Conservation (phyloP, 2,329 filamentous ascomycete genomes). For the Fusarium praegraminearum region DNA sequence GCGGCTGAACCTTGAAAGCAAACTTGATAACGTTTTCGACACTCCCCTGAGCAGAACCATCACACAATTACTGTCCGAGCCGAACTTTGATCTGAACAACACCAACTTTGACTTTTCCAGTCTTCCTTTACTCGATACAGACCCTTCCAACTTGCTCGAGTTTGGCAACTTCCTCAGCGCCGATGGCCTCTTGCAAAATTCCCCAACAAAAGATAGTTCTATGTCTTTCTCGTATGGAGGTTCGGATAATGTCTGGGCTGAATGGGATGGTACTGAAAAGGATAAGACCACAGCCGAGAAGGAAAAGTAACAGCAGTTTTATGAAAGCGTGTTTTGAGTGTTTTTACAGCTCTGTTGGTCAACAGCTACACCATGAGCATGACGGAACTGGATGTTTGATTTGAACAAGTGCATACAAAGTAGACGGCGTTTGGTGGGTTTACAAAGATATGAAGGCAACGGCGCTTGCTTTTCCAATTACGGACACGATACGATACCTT, state of each 20-base stretch:
- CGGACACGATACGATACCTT: slow-evolving; percentile 41
- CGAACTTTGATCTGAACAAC: slow-evolving; percentile 58
- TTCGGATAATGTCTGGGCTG: slow-evolving; percentile 47
- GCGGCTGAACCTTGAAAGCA: slow-evolving; percentile 54
- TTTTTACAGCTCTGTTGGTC: slow-evolving; percentile 36
- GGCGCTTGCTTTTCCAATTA: slow-evolving; percentile 15
- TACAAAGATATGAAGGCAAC: slow-evolving; percentile 16
- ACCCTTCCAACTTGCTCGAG: slow-evolving; percentile 56
- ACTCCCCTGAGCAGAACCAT: slow-evolving; percentile 74
- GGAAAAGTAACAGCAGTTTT: slow-evolving; percentile 36
- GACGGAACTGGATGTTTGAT: slow-evolving; percentile 20
- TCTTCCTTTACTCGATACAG: slow-evolving; percentile 55
- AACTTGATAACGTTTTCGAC: slow-evolving; percentile 57
- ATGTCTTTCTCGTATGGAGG: slow-evolving; percentile 50
- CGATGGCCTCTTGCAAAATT: slow-evolving; percentile 62
- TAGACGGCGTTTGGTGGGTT: slow-evolving; percentile 36
- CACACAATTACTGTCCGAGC: slow-evolving; percentile 72
- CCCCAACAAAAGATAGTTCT: slow-evolving; percentile 55
- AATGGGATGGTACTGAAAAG: slow-evolving; percentile 47
- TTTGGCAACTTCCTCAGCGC: slow-evolving; percentile 63
- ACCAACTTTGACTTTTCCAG: slow-evolving; percentile 59
- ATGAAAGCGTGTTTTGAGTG: slow-evolving; percentile 17
- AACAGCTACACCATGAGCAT: slow-evolving; percentile 36
- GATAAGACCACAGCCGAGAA: slow-evolving; percentile 22
- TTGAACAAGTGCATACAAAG: slow-evolving; percentile 19